A percentile compares a stretch with the other conserved stretches of the same genome.
These are phyloP conservation scores for Trypanosoma melophagium DNA, from an alignment of 208 protist species.

Conservation along the genomic window DNA sequence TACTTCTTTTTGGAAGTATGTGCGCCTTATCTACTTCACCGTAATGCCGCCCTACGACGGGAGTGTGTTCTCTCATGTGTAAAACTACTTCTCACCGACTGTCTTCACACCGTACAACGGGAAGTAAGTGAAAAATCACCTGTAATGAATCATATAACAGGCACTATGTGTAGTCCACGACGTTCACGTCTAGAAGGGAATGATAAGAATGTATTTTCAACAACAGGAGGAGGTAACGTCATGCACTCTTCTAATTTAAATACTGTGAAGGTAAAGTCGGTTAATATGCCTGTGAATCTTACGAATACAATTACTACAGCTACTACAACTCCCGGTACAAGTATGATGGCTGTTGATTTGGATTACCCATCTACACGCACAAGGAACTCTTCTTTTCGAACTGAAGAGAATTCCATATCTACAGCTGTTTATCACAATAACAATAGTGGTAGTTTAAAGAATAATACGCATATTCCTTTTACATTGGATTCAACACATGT, in stretches of 20 bases:
- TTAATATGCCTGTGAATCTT: no score
- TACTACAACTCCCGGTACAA: no score
- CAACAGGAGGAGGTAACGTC: neutral
- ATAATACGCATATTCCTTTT: neutral
- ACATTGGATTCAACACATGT: neutral
- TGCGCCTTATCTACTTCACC: slow-evolving; percentile 67
- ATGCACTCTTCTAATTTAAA: no score
- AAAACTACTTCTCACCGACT: slow-evolving; percentile 40
- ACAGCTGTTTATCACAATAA: neutral
- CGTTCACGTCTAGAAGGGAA: neutral
- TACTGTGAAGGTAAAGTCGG: no score
- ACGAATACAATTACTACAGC: no score
- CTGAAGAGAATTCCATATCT: neutral
- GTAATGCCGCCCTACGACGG: slow-evolving; percentile 51
- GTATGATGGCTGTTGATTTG: no score
- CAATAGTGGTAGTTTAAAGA: neutral
- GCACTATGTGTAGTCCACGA: slow-evolving; percentile 8
- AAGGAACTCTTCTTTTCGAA: neutral
- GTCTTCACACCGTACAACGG: slow-evolving; percentile 9
- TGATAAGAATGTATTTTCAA: neutral
- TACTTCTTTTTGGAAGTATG: slow-evolving; percentile 70
- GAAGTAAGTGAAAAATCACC: neutral
- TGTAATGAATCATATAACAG: neutral
- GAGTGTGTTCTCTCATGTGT: slow-evolving; percentile 65
- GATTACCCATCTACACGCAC: no score